Conservation (phyloP, 1,284 basidiomycete genomes). For the Tylopilus orsonianus region DNA sequence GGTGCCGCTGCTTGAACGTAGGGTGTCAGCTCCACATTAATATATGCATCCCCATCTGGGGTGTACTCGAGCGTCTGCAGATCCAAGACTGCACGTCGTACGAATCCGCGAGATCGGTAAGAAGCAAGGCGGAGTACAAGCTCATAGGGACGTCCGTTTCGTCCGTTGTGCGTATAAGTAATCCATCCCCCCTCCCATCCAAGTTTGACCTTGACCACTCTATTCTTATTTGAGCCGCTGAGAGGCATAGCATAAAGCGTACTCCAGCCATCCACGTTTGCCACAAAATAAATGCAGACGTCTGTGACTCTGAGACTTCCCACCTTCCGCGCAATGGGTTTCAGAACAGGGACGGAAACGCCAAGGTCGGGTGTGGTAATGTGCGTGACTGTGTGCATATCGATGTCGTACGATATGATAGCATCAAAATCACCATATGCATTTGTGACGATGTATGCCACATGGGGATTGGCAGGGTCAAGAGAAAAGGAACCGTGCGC, state of each 20-base stretch:
- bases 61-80: slow-evolving; percentile 14
- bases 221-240: slow-evolving; percentile 24
- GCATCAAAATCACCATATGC: slow-evolving; percentile 38
- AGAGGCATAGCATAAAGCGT: slow-evolving; percentile 34
- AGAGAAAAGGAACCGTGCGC: slow-evolving; percentile 30
- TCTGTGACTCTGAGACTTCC: slow-evolving; percentile 26
- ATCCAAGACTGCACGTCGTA: slow-evolving; percentile 27
- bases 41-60: slow-evolving; percentile 18
- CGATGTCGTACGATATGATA: slow-evolving; percentile 34
- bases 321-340: slow-evolving; percentile 35
- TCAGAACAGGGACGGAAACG: slow-evolving; percentile 27
- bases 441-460: slow-evolving; percentile 34
- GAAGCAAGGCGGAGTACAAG: slow-evolving; percentile 32
- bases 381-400: slow-evolving; percentile 29
- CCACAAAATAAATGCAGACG: slow-evolving; percentile 31
- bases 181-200: slow-evolving; percentile 34
- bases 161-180: slow-evolving; percentile 28
- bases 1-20: slow-evolving; percentile 34
- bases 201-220: slow-evolving; percentile 34
- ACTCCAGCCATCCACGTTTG: slow-evolving; percentile 40
- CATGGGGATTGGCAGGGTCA: slow-evolving; percentile 25
- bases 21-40: slow-evolving; percentile 24
- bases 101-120: slow-evolving; percentile 29
- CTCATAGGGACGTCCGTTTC: slow-evolving; percentile 33
- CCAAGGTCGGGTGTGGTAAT: slow-evolving; percentile 35